phyloP scores from a whole-genome alignment of 768 basidiomycete species.

The Floccularia luteovirens region DNA sequence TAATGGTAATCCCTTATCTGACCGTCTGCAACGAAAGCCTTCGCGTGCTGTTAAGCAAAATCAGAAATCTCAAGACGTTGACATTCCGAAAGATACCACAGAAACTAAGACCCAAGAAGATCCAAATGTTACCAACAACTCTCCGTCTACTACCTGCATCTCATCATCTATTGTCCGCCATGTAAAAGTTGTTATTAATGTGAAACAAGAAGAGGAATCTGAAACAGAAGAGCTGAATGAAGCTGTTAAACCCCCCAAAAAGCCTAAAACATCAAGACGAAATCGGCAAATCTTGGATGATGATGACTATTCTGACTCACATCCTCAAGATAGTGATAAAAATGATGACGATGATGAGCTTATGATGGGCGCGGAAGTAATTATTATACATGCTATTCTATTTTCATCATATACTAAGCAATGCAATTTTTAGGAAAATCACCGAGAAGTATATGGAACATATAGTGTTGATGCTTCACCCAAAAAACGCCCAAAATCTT shows the following conservation, averaged over 20 bases:
- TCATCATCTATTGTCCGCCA: slow-evolving; percentile 44
- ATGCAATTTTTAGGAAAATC: slow-evolving; percentile 7
- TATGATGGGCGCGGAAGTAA: slow-evolving; percentile 53
- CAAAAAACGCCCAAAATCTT: slow-evolving; percentile 8
- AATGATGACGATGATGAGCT: slow-evolving; percentile 41
- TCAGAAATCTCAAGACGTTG: not conserved
- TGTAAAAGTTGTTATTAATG: slow-evolving; percentile 56
- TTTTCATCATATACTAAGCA: slow-evolving; percentile 26
- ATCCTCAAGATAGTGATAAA: slow-evolving; percentile 2
- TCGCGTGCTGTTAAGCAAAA: not conserved
- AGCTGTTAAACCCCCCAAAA: slow-evolving; percentile 6
- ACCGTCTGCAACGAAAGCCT: not conserved
- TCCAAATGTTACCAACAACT: too few species aligned
- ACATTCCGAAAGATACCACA: not conserved
- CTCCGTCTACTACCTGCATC: slow-evolving; percentile 4
- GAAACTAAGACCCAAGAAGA: not conserved
- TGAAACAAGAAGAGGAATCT: slow-evolving; percentile 51
- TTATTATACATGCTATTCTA: slow-evolving; percentile 3
- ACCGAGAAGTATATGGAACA: slow-evolving; percentile 3
- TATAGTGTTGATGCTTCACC: slow-evolving; percentile 2
- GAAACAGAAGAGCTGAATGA: slow-evolving; percentile 6
- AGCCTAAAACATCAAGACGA: slow-evolving; percentile 3
- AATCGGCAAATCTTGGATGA: slow-evolving; percentile 8
- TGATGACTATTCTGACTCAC: slow-evolving; percentile 5
- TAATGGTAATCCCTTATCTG: not conserved